phyloP scores from a whole-genome alignment of 1,284 basidiomycete species.

The Rhodotorula sp. region DNA sequence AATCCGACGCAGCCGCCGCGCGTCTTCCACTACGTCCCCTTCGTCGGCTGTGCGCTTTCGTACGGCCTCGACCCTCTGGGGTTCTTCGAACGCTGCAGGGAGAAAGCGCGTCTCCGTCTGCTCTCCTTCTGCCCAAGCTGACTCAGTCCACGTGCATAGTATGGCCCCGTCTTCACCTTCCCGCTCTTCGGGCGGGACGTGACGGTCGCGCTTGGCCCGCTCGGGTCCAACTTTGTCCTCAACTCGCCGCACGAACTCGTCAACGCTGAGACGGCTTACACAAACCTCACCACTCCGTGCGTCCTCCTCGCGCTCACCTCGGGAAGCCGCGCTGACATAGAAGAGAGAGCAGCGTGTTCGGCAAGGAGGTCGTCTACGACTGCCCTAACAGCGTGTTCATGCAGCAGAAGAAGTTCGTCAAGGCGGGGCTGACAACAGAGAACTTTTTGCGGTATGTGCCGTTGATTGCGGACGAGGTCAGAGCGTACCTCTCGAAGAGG shows the following conservation, averaged over 20 bases:
- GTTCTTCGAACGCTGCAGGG: slow-evolving; percentile 71
- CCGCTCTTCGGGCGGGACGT: slow-evolving; percentile 80
- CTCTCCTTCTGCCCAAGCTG: neutral
- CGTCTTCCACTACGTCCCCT: slow-evolving; percentile 79
- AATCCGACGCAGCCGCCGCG: slow-evolving; percentile 66
- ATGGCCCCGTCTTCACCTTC: slow-evolving; percentile 82
- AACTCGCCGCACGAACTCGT: slow-evolving; percentile 89
- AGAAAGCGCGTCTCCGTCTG: slow-evolving; percentile 66
- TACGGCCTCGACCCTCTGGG: slow-evolving; percentile 78
- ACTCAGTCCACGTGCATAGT: slow-evolving; percentile 48
- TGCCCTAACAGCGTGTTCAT: slow-evolving; percentile 92
- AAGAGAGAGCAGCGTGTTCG: slow-evolving; percentile 60
- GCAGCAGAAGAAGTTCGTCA: slow-evolving; percentile 79
- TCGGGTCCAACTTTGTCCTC: slow-evolving; percentile 90
- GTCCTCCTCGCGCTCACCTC: neutral
- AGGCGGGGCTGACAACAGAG: slow-evolving; percentile 82
- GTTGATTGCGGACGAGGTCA: slow-evolving; percentile 79
- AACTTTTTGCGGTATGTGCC: slow-evolving; percentile 87
- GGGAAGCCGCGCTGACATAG: too few relatives aligned
- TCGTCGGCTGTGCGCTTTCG: slow-evolving; percentile 69
- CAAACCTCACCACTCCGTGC: slow-evolving; percentile 50
- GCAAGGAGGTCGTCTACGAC: slow-evolving; percentile 95
- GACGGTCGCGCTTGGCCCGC: slow-evolving; percentile 86
- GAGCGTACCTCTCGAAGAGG: slow-evolving; percentile 30
- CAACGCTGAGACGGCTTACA: slow-evolving; percentile 95